Evolutionary conservation across 2,329 filamentous ascomycete genomes (phyloP), one percentile per base, ranked within the genome.

Genomic region (Colletotrichum caudatum): DNA sequence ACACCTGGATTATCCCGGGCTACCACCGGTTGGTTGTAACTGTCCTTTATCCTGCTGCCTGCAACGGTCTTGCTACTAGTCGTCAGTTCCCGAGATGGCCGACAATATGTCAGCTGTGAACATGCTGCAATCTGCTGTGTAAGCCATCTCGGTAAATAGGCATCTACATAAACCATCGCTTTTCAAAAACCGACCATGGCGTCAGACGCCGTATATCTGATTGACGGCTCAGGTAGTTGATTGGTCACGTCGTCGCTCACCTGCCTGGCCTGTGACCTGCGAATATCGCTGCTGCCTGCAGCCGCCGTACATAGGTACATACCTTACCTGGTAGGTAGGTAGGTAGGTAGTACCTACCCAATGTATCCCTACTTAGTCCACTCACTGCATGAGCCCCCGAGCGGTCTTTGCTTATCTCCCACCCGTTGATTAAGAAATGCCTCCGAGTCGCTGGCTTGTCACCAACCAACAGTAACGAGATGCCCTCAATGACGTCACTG

Each of bases 51-150:
- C 46, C 4, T 33, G n/a, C 37, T 16, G 37, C 35, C 8, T 37
- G 41, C 48, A 33, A 26, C 5, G 8, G 12, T 29, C 48, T n/a
- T 41, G 57, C 37, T n/a, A 9, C 9, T 6, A 26, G 26, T 20
- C 37, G 20, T 54, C 61, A 44, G 8, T 33, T 5, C 18, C 44
- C 26, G 23, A 39, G 35, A 29, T 56, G 26, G 41, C 37, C 58
- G 51, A 41, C 23, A 16, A 54, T 33, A 44, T 72, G 69, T 72
- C 59, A 69, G 69, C 69, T 12, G 20, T 54, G 53, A 35, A 60
- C 48, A 72, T 64, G 18, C 41, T 69, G 69, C 37, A 60, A 54
- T n/a, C 5, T 39, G 69, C 62, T 72, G 29, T n/a, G 53, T 72
- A 72, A 72, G 69, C 65, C 46, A 46, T 39, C 26, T 26, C 3